These are phyloP conservation scores for Sideroxylon spinosum DNA, from an alignment of 179 eudicot genomes.

Conservation along the genomic window DNA sequence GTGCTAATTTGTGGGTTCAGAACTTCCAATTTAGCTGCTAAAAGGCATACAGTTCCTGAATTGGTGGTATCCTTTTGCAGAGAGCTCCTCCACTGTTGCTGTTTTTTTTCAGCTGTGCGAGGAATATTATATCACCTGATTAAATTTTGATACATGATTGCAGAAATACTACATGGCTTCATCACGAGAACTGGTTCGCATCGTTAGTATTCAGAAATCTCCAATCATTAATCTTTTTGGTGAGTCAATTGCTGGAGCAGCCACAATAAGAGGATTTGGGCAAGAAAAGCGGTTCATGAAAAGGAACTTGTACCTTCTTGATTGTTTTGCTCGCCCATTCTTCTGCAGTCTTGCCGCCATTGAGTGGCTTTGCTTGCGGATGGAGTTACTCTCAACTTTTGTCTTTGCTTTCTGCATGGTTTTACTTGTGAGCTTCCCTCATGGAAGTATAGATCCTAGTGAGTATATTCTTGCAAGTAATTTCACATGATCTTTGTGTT, in stretches of 20 bases:
- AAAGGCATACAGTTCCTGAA: not conserved
- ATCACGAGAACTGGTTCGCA: conserved; percentile 92
- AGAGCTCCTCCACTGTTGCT: too few relatives aligned
- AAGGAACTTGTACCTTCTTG: conserved; percentile 89
- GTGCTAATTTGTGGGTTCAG: conserved; percentile 25
- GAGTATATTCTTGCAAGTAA: conserved; percentile 23
- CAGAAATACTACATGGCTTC: conserved; percentile 99
- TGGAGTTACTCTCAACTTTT: conserved; percentile 92
- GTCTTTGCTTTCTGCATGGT: conserved; percentile 99
- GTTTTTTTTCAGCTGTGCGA: too few relatives aligned
- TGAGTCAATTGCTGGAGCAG: conserved; percentile 97
- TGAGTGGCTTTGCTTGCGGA: conserved; percentile 97
- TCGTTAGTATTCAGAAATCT: conserved; percentile 97
- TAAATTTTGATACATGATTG: conserved; percentile 20
- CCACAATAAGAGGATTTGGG: conserved; percentile 97
- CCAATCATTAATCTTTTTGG: conserved; percentile 92
- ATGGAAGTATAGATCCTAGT: conserved; percentile 95
- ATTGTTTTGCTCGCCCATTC: conserved; percentile 94
- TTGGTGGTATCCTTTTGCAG: too few relatives aligned
- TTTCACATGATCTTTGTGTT: not conserved
- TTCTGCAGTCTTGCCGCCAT: conserved; percentile 97
- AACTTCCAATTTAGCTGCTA: conserved; percentile 5
- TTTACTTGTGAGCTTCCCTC: conserved; percentile 94
- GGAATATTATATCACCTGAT: not conserved
- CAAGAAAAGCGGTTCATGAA: conserved; percentile 97